Conservation (phyloP, 805 yeast species). For the Teunomyces kruisii region DNA sequence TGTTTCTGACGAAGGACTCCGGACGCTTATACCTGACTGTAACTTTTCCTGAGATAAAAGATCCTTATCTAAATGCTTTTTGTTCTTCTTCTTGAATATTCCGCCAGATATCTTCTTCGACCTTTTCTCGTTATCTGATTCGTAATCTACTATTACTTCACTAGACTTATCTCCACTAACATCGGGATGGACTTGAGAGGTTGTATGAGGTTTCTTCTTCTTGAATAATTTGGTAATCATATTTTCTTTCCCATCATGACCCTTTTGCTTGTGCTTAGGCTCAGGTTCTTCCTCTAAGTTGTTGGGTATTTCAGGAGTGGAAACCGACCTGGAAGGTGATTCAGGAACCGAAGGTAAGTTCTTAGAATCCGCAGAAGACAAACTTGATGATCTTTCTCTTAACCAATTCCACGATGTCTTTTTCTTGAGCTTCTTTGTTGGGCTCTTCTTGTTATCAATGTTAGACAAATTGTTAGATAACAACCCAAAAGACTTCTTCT, state of each 20-base stretch:
- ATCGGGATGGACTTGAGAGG: conserved; percentile 6
- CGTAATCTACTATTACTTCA: conserved; percentile 28
- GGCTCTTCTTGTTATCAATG: conserved; percentile 8
- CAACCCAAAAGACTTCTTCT: conserved; percentile 14
- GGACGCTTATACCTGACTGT: neutral
- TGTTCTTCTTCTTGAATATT: conserved; percentile 15
- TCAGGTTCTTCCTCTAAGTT: conserved; percentile 8
- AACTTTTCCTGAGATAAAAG: conserved; percentile 2
- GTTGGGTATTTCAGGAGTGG: conserved; percentile 33
- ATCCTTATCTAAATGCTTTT: conserved; percentile 10
- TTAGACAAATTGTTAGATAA: conserved; percentile 8
- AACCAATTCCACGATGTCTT: conserved; percentile 46
- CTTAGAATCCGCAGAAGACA: conserved; percentile 26
- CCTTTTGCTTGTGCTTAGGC: conserved; percentile 6
- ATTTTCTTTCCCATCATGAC: conserved; percentile 32
- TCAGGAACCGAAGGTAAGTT: conserved; percentile 24
- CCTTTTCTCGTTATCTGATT: conserved; percentile 18
- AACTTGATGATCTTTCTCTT: conserved; percentile 30
- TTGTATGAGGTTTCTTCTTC: conserved; percentile 21
- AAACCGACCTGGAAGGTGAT: conserved; percentile 33
- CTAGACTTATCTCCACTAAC: neutral
- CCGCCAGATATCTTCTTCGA: conserved; percentile 17
- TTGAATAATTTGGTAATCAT: conserved; percentile 42
- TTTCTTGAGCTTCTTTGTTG: conserved; percentile 24
- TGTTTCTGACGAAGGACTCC: conserved; percentile 3